Base-by-base conservation (phyloP, 1,139 yeast genomes). In the Yamadazyma diospyri region DNA sequence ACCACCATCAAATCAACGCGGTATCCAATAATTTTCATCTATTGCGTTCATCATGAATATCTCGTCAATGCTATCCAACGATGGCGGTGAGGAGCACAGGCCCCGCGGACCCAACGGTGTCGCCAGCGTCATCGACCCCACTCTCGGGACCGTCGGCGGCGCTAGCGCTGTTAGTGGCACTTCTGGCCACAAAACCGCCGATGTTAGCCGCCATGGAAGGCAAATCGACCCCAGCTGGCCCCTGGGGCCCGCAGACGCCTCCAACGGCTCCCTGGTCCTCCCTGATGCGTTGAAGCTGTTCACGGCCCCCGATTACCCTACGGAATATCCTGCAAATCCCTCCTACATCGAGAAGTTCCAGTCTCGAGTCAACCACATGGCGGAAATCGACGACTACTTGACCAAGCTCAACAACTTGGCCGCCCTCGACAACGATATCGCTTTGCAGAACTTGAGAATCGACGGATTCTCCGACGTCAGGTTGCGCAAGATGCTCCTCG, bases 11-110 rank as follows among this genome's bases (percentile, higher is more conserved):
- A n/a, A n/a, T n/a, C n/a, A n/a, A n/a, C n/a, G n/a, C n/a, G n/a
- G n/a, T n/a, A n/a, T n/a, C n/a, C n/a, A n/a, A n/a, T n/a, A n/a
- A n/a, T n/a, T n/a, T n/a, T n/a, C n/a, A n/a, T n/a, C n/a, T n/a
- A n/a, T n/a, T n/a, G n/a, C n/a, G n/a, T n/a, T n/a, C n/a, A 33
- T n/a, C 13, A 64, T 64, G 71, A 64, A 64, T 48, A 63, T 64
- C 37, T 62, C 68, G 12, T 64, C 69, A 21, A 64, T 64, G 65
- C 55, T 64, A 48, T 60, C 69, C 25, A 53, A 10, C 12, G 32
- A 29, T n/a, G 30, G 13, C 21, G 30, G 24, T 13, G 15, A 24
- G n/a, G n/a, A n/a, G n/a, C n/a, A n/a, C n/a, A n/a, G n/a, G n/a
- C n/a, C n/a, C n/a, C n/a, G n/a, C n/a, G n/a, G n/a, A n/a, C n/a